Conservation (phyloP, 768 basidiomycete genomes). For the Dioszegia hungarica region DNA sequence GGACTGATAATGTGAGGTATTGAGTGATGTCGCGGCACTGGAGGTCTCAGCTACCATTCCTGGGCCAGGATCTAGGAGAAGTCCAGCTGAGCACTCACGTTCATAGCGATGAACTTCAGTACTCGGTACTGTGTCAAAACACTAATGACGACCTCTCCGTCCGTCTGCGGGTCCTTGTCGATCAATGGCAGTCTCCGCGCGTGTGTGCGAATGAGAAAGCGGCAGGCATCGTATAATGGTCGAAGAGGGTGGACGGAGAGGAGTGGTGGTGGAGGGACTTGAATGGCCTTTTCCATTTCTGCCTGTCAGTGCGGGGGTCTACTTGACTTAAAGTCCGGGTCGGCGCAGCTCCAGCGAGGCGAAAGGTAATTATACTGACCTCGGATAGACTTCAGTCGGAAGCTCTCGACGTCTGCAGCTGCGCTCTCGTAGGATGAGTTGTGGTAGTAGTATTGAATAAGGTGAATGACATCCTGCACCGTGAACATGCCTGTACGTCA, state of each 20-base stretch:
- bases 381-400: conserved; percentile 80
- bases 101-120: conserved; percentile 96
- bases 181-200: conserved; percentile 90
- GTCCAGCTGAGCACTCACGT: conserved; percentile 65
- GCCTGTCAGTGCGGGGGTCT: conserved; percentile 6
- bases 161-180: conserved; percentile 86
- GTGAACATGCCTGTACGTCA: conserved; percentile 82
- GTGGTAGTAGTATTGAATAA: conserved; percentile 97
- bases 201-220: conserved; percentile 86
- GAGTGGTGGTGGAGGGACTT: conserved; percentile 86
- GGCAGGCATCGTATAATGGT: conserved; percentile 83
- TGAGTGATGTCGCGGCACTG: conserved; percentile 69
- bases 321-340: too few species aligned
- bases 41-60: neutral
- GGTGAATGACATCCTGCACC: conserved; percentile 96
- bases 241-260: conserved; percentile 80
- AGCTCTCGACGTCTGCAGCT: conserved; percentile 83
- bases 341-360: too few species aligned
- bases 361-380: conserved; percentile 54
- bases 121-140: conserved; percentile 96
- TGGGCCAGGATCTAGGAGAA: too few species aligned
- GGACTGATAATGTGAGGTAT: conserved; percentile 35
- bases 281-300: conserved; percentile 92
- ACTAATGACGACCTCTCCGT: conserved; percentile 90
- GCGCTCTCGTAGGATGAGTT: conserved; percentile 77